Base-by-base conservation (phyloP, 345 rosid species). In the Odontarrhena argentea region DNA sequence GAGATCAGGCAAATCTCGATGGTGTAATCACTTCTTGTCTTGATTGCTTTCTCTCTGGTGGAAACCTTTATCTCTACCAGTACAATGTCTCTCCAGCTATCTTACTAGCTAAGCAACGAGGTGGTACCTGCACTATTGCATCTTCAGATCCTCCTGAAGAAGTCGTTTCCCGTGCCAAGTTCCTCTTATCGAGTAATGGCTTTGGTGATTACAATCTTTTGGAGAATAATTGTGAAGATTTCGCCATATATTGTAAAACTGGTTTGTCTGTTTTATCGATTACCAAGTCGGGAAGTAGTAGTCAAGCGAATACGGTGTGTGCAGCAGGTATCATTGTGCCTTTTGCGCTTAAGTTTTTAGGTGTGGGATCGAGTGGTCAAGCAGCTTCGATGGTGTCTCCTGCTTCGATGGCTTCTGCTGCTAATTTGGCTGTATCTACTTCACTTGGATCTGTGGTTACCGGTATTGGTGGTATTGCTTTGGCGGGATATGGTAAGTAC, bases 201-300 rank as follows among this genome's bases (percentile, higher is more conserved):
- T 88, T 91, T 63, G 97, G 93, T 42, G 83, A 24, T 13, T 91
- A 86, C 61, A 12, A 81, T 70, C 60, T 84, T 15, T 86, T 86
- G 75, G 82, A 77, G 52, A 91, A 88, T 69, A 91, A 88, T 61
- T 88, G 96, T 30, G 93, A 88, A 80, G 96, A 88, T 73, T 88
- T 88, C 26, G 96, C 97, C 0, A 79, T 91, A 32, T 88, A 88
- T 76, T 91, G 96, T 26, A 91, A 88, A 65, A 88, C 97, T 0
- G 89, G 96, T 55, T 46, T 84, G 55, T 78, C 84, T 0, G 83
- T 81, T 47, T 55, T 91, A 9, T 51, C 76, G 51, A 78, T 25
- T 50, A 68, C 70, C 36, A 85, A 44, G 86, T 80, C 78, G 10
- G 95, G 96, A 34, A 72, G 85, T 34, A 91, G 96, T 58, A 87